Conservation (phyloP, 805 yeast genomes). For the Wickerhamomyces rabaulensis region DNA sequence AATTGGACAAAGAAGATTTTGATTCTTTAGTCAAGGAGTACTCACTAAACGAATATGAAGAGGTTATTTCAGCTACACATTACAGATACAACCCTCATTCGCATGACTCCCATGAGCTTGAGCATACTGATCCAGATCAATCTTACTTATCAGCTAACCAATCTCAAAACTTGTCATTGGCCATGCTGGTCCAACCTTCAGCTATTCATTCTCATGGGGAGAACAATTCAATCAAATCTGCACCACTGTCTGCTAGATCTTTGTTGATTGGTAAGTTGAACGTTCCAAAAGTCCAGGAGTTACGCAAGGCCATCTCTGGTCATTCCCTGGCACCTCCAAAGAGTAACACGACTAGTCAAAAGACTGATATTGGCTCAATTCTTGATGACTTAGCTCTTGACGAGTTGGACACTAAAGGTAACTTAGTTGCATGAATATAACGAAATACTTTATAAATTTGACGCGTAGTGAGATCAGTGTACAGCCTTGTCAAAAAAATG, state of each 20-base stretch:
- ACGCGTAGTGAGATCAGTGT: too few relatives aligned
- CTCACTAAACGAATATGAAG: conserved; percentile 11
- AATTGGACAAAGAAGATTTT: conserved; percentile 9
- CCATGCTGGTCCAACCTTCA: conserved; percentile 13
- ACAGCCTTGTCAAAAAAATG: neutral
- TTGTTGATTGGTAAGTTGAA: conserved; percentile 17
- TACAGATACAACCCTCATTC: conserved; percentile 13
- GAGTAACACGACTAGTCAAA: conserved; percentile 8
- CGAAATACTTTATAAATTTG: neutral
- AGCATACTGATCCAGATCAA: conserved; percentile 6
- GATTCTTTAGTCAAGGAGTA: conserved; percentile 2
- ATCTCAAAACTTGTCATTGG: conserved; percentile 15
- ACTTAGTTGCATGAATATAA: conserved; percentile 5
- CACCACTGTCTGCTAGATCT: conserved; percentile 24
- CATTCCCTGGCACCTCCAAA: conserved; percentile 3
- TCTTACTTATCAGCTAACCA: neutral
- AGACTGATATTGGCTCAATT: conserved; percentile 19
- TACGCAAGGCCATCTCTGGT: conserved; percentile 22
- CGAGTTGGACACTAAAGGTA: conserved; percentile 16
- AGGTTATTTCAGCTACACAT: conserved; percentile 16
- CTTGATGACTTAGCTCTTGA: conserved; percentile 18
- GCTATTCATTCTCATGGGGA: conserved; percentile 7
- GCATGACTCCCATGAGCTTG: neutral
- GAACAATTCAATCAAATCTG: conserved; percentile 19
- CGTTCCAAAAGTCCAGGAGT: conserved; percentile 22